Evolutionary conservation across 345 rosid genomes (phyloP).

Genomic region (Diplotaxis tenuifolia): DNA sequence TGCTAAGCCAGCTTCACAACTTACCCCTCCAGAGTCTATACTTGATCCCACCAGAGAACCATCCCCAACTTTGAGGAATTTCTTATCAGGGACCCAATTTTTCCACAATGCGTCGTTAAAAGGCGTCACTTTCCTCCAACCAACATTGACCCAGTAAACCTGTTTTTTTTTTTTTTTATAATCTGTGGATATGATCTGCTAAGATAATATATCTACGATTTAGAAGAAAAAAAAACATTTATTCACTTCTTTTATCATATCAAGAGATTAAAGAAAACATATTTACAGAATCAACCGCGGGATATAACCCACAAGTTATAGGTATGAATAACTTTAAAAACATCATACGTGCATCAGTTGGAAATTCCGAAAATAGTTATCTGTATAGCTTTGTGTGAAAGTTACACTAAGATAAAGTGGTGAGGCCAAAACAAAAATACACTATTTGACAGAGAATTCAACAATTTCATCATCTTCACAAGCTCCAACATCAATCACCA

Average conservation of each 20-base stretch:
- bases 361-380: neutral
- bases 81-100: too few species aligned
- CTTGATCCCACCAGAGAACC: too few species aligned
- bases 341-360: neutral
- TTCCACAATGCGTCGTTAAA: too few species aligned
- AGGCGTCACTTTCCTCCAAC: too few species aligned
- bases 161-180: too few species aligned
- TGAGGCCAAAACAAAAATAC: neutral
- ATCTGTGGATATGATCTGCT: neutral
- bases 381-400: constrained; percentile 1
- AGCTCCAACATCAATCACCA: constrained; percentile 47
- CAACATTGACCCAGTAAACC: too few species aligned
- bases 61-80: too few species aligned
- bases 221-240: neutral
- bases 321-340: neutral
- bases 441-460: constrained; percentile 32
- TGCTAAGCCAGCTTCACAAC: too few species aligned
- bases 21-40: too few species aligned
- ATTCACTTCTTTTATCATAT: neutral
- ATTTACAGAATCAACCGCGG: neutral
- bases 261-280: neutral
- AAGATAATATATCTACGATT: neutral
- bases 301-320: neutral
- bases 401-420: neutral
- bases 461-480: constrained; percentile 48